These are phyloP conservation scores for Zostera marina DNA, from an alignment of 116 monocot species.

Conservation along the genomic window DNA sequence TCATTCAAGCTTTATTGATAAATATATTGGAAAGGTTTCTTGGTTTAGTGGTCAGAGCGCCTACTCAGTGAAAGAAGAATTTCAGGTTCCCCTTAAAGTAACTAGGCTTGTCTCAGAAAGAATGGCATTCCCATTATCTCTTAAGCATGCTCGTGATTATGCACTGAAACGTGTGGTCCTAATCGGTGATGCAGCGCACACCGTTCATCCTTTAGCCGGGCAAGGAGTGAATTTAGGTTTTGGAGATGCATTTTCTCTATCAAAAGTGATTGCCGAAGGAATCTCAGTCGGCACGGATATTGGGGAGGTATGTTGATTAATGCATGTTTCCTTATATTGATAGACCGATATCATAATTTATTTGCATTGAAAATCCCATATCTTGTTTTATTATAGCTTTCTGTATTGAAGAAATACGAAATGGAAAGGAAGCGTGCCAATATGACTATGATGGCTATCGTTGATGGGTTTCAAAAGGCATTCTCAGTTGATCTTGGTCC, in stretches of 20 bases:
- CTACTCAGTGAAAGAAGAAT: constrained; percentile 37
- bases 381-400: constrained; percentile 30
- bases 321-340: background rate
- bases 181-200: constrained; percentile 95
- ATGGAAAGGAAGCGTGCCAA: constrained; percentile 67
- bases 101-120: constrained; percentile 54
- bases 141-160: constrained; percentile 77
- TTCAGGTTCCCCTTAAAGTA: constrained; percentile 71
- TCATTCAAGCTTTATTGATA: constrained; percentile 31
- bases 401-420: constrained; percentile 76
- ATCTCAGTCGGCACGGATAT: constrained; percentile 53
- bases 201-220: constrained; percentile 94
- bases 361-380: background rate
- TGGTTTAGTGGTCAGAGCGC: constrained; percentile 17
- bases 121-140: constrained; percentile 77
- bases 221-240: constrained; percentile 99
- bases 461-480: constrained; percentile 91
- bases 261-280: constrained; percentile 68
- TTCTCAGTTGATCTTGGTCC: constrained; percentile 79
- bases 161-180: constrained; percentile 52
- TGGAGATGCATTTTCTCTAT: constrained; percentile 67
- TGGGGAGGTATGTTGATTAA: constrained; percentile 44
- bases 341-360: no score
- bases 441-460: constrained; percentile 78
- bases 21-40: constrained; percentile 26